Percentiles rank a stretch among this genome's conserved stretches.
Evolutionary conservation across 2,329 filamentous ascomycete genomes (phyloP).

Genomic region (Neofusicoccum sp.): DNA sequence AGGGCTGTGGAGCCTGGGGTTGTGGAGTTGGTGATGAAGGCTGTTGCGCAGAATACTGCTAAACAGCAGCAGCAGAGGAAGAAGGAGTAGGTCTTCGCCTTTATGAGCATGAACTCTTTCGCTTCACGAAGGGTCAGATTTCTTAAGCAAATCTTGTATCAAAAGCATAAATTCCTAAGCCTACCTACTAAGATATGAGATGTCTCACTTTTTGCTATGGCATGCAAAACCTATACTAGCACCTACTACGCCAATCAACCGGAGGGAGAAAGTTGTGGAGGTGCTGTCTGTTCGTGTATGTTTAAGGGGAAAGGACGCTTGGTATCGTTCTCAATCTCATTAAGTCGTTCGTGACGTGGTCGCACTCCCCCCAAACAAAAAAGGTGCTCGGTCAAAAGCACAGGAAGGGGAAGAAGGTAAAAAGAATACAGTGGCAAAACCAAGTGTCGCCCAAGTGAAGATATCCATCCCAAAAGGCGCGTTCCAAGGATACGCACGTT

Average conservation of each 20-base stretch:
- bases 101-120: background rate
- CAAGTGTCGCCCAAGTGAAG: background rate
- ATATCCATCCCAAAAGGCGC: background rate
- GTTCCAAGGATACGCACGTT: background rate
- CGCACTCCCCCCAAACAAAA: background rate
- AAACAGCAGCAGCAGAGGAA: background rate
- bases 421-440: constrained; percentile 6
- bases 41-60: background rate
- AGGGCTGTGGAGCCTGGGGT: constrained; percentile 9
- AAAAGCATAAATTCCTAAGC: background rate
- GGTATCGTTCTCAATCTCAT: background rate
- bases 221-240: background rate
- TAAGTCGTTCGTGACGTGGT: background rate
- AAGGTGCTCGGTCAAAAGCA: background rate
- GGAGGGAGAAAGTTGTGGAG: background rate
- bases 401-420: background rate
- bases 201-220: background rate
- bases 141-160: background rate
- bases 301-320: background rate
- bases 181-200: background rate
- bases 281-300: background rate
- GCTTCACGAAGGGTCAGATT: background rate
- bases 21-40: constrained; percentile 4
- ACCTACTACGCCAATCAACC: background rate
- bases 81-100: background rate